Percentiles rank a stretch among this genome's conserved stretches.
phyloP scores from a whole-genome alignment of 1,139 yeast genomes.

The Diutina pseudorugosa region DNA sequence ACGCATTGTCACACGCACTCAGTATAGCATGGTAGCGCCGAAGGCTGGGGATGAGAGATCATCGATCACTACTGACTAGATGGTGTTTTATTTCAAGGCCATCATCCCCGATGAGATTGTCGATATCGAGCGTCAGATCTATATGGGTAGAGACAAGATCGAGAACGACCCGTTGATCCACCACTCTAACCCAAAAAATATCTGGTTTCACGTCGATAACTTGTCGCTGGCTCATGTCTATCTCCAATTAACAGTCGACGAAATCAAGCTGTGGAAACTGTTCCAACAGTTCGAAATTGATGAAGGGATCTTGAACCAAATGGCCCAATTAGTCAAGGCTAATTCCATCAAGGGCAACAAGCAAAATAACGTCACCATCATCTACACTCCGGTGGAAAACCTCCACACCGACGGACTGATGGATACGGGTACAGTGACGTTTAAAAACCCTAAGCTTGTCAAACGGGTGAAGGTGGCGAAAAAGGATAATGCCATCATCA shows the following conservation, averaged over 20 bases:
- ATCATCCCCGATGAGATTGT: background rate
- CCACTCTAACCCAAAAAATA: conserved; percentile 54
- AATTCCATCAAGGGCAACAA: conserved; percentile 75
- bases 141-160: conserved; percentile 67
- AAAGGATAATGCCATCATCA: conserved; percentile 52
- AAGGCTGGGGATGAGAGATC: background rate
- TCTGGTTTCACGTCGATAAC: conserved; percentile 83
- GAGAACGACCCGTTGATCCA: conserved; percentile 69
- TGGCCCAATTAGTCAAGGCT: conserved; percentile 71
- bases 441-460: conserved; percentile 43
- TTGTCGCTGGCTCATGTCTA: conserved; percentile 78
- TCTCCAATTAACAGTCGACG: conserved; percentile 41
- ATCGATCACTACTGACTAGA: background rate
- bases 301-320: conserved; percentile 38
- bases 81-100: background rate
- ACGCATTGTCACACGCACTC: background rate
- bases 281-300: conserved; percentile 35
- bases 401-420: conserved; percentile 58
- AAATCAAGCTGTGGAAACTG: conserved; percentile 14
- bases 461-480: conserved; percentile 42
- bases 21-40: background rate
- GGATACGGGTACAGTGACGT: conserved; percentile 81
- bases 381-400: conserved; percentile 71
- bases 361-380: conserved; percentile 52
- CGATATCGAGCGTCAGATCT: conserved; percentile 16